A percentile compares a stretch with the other conserved stretches of the same genome.
Evolutionary conservation across 768 basidiomycete species (phyloP).

Genomic region (Pleurotus platypus): DNA sequence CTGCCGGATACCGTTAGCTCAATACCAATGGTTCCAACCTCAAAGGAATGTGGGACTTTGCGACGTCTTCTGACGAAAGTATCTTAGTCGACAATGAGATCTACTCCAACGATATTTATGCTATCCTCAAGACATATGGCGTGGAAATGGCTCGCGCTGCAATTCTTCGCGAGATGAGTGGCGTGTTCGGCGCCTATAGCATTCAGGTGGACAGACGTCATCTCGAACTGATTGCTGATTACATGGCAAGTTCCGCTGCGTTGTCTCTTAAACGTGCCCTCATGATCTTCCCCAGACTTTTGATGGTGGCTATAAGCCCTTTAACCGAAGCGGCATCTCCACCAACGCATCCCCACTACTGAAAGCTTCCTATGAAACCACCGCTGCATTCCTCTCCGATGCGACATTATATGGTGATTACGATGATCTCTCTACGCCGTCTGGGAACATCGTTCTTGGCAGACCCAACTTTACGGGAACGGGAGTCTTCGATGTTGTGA

Average conservation of each 20-base stretch:
- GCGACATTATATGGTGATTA: conserved; percentile 94
- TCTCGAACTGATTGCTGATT: conserved; percentile 95
- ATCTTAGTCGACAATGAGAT: conserved; percentile 77
- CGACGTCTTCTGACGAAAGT: conserved; percentile 44
- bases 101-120: conserved; percentile 94
- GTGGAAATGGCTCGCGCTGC: conserved; percentile 94
- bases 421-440: conserved; percentile 87
- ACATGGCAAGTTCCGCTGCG: conserved; percentile 71
- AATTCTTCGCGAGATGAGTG: conserved; percentile 87
- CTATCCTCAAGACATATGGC: conserved; percentile 87
- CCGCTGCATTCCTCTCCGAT: conserved; percentile 88
- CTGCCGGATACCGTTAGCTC: conserved; percentile 39
- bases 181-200: conserved; percentile 91
- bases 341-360: conserved; percentile 92
- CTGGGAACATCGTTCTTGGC: conserved; percentile 89
- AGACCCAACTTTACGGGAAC: conserved; percentile 90
- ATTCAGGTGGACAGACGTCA: conserved; percentile 94
- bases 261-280: not conserved
- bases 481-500: conserved; percentile 87
- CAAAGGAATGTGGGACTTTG: conserved; percentile 80
- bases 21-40: conserved; percentile 95
- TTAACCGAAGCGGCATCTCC: conserved; percentile 94
- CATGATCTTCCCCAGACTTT: conserved; percentile 65
- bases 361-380: conserved; percentile 98
- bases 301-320: conserved; percentile 96